These are phyloP conservation scores for Fraxinus xanthoxyloides DNA, from an alignment of 305 asterid species.

Conservation along the genomic window DNA sequence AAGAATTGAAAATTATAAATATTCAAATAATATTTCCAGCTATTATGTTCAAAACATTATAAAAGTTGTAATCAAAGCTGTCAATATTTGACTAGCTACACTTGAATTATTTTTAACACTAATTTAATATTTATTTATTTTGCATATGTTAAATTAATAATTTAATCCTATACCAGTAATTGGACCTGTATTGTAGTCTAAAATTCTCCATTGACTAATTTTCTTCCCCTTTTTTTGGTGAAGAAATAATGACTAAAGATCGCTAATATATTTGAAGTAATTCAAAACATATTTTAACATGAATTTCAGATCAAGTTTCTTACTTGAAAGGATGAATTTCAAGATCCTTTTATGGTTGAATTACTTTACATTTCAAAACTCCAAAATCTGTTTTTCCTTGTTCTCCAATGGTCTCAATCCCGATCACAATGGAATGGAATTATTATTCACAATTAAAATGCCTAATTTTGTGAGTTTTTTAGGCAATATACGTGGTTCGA, in stretches of 20 bases:
- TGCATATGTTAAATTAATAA: neutral
- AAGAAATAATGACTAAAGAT: neutral
- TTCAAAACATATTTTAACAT: neutral
- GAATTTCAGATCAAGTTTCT: neutral
- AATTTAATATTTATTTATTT: too few species aligned
- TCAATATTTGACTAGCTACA: neutral
- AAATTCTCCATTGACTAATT: neutral
- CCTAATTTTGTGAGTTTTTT: neutral
- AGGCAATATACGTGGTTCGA: neutral
- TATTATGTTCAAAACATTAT: neutral
- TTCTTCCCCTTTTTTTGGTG: neutral
- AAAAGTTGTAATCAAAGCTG: neutral
- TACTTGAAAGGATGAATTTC: too few species aligned
- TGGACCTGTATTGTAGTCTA: neutral
- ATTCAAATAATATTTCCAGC: neutral
- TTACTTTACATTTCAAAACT: too few species aligned
- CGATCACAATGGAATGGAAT: neutral
- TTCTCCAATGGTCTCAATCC: neutral
- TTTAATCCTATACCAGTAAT: neutral
- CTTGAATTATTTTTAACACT: neutral
- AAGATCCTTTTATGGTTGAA: too few species aligned
- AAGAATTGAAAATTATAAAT: neutral
- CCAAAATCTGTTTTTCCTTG: too few species aligned
- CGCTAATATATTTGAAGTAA: neutral
- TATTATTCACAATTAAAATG: neutral